Evolutionary conservation across 768 basidiomycete species (phyloP).

Genomic region (Suillus luteus): DNA sequence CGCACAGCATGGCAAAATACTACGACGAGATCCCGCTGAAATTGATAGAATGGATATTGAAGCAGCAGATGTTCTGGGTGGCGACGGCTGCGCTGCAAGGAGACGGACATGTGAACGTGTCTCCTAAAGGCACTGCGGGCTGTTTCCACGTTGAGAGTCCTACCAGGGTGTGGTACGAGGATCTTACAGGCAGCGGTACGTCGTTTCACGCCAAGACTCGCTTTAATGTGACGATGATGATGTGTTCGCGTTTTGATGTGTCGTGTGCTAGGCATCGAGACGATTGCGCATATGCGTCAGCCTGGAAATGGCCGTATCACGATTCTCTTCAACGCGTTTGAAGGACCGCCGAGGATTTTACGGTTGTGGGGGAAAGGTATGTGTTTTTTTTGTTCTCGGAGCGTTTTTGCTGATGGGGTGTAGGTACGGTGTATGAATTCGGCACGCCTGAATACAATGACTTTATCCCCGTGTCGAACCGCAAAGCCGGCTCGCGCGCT

Average conservation of each 20-base stretch:
- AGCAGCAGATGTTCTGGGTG: constrained; percentile 74
- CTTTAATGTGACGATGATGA: too few relatives aligned
- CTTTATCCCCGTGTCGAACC: constrained; percentile 46
- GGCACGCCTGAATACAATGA: constrained; percentile 61
- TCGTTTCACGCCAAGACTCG: constrained; percentile 9
- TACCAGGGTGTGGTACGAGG: constrained; percentile 70
- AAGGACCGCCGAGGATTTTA: constrained; percentile 59
- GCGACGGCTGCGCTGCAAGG: constrained; percentile 60
- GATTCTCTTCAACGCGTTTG: constrained; percentile 61
- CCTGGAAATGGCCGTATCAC: constrained; percentile 58
- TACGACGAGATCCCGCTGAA: constrained; percentile 57
- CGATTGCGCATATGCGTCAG: constrained; percentile 61
- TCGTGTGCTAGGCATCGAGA: constrained; percentile 47
- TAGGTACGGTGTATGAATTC: constrained; percentile 63
- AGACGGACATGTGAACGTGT: constrained; percentile 66
- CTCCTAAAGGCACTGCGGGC: constrained; percentile 62
- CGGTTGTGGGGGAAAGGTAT: constrained; percentile 64
- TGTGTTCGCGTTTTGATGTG: too few relatives aligned
- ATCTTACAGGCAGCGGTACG: constrained; percentile 68
- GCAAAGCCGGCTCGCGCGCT: constrained; percentile 60
- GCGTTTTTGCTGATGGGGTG: not conserved
- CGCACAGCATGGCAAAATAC: constrained; percentile 68
- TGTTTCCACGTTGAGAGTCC: constrained; percentile 60
- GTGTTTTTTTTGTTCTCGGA: too few relatives aligned
- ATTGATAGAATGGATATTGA: constrained; percentile 55